These are phyloP conservation scores for Fusarium metavorans DNA, from an alignment of 2,329 filamentous ascomycete species.

Conservation along the genomic window DNA sequence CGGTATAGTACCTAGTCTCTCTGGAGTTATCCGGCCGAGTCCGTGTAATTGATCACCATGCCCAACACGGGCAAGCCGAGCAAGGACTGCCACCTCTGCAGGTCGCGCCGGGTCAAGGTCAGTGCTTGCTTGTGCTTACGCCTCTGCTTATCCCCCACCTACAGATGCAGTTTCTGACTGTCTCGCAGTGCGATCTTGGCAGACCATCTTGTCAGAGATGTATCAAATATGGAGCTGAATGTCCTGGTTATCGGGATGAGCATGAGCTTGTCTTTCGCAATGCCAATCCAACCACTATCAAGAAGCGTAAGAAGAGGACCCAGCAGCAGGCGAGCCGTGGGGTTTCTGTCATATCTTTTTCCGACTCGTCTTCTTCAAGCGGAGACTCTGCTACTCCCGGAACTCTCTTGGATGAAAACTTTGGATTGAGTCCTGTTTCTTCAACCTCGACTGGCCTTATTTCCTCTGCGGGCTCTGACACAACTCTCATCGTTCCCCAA, in stretches of 20 bases:
- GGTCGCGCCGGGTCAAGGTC: conserved; percentile 56
- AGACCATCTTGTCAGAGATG: conserved; percentile 55
- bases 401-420: conserved; percentile 14
- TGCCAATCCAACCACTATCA: conserved; percentile 44
- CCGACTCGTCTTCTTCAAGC: conserved; percentile 12
- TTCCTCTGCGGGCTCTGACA: conserved; percentile 12
- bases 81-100: conserved; percentile 56
- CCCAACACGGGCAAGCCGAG: conserved; percentile 57
- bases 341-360: conserved; percentile 18
- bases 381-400: conserved; percentile 22
- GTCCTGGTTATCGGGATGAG: conserved; percentile 55
- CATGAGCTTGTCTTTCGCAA: conserved; percentile 56
- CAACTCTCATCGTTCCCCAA: conserved; percentile 25
- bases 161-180: conserved; percentile 17
- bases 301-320: conserved; percentile 48
- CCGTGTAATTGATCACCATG: conserved; percentile 42
- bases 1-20: neutral
- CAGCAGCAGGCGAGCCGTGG: conserved; percentile 22
- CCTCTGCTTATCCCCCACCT: conserved; percentile 9
- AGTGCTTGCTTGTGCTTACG: conserved; percentile 29
- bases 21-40: neutral
- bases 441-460: conserved; percentile 17
- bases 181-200: conserved; percentile 53
- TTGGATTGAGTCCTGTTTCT: conserved; percentile 9
- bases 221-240: conserved; percentile 55